These are phyloP conservation scores for Petunia hybrid DNA, from an alignment of 305 asterid species.

Conservation along the genomic window DNA sequence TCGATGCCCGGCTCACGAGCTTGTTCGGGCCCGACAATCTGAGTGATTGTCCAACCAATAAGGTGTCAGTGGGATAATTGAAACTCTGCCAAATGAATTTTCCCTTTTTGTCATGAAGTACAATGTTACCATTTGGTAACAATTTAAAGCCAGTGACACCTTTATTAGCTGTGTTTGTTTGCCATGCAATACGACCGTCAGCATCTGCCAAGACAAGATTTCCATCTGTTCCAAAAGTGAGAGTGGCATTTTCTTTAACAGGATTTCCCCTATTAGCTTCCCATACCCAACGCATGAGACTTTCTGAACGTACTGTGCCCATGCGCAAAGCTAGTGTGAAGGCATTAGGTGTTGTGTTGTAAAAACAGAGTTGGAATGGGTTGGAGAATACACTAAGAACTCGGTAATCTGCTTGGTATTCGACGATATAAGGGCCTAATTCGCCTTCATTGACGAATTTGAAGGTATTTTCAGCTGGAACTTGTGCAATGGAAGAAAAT, in stretches of 20 bases:
- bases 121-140: slow-evolving; percentile 47
- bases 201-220: slow-evolving; percentile 47
- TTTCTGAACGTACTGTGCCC: slow-evolving; percentile 39
- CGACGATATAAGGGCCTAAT: slow-evolving; percentile 43
- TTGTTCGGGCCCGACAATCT: slow-evolving; percentile 33
- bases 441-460: slow-evolving; percentile 44
- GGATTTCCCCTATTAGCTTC: slow-evolving; percentile 49
- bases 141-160: slow-evolving; percentile 45
- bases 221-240: slow-evolving; percentile 38
- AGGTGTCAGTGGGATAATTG: slow-evolving; percentile 44
- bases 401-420: slow-evolving; percentile 43
- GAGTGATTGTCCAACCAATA: slow-evolving; percentile 43
- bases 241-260: slow-evolving; percentile 42
- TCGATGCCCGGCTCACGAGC: slow-evolving; percentile 39
- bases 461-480: slow-evolving; percentile 49
- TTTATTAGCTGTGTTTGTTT: slow-evolving; percentile 46
- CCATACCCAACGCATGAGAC: slow-evolving; percentile 51
- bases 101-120: slow-evolving; percentile 40
- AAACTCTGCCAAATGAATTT: slow-evolving; percentile 49
- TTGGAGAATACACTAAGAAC: neutral
- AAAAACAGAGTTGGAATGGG: slow-evolving; percentile 48
- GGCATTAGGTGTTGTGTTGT: slow-evolving; percentile 52
- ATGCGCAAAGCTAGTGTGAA: slow-evolving; percentile 49
- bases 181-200: slow-evolving; percentile 44
- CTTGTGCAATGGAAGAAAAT: slow-evolving; percentile 34